phyloP scores from a whole-genome alignment of 192 early-diverging fungal species.

The Powellomyces hirtus region DNA sequence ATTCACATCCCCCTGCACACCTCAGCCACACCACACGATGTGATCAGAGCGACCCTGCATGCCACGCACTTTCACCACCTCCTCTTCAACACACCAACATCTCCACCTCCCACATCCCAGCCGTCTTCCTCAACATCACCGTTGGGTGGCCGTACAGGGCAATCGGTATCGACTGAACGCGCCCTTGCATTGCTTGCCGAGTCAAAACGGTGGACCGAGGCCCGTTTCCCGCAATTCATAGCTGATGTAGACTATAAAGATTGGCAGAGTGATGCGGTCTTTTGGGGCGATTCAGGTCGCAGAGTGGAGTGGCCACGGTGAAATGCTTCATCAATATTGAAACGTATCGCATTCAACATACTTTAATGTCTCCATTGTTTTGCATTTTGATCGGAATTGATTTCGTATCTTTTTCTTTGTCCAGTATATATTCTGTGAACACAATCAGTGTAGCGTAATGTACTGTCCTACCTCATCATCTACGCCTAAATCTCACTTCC shows the following conservation, averaged over 20 bases:
- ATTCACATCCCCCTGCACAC: conserved; percentile 51
- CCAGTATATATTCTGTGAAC: too few relatives aligned
- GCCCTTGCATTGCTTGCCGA: conserved; percentile 21
- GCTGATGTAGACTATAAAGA: conserved; percentile 48
- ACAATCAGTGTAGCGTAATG: too few relatives aligned
- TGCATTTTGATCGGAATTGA: too few relatives aligned
- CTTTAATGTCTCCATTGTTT: too few relatives aligned
- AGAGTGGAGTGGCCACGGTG: conserved; percentile 31
- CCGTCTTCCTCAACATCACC: background rate
- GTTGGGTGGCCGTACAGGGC: conserved; percentile 1
- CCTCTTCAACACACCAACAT: background rate
- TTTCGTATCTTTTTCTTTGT: too few relatives aligned
- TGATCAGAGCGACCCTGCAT: conserved; percentile 61
- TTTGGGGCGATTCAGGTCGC: conserved; percentile 50
- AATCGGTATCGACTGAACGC: background rate
- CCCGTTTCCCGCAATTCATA: conserved; percentile 50
- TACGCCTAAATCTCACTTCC: too few relatives aligned
- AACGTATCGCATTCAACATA: too few relatives aligned
- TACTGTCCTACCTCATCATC: too few relatives aligned
- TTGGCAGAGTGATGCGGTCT: conserved; percentile 61
- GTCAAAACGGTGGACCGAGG: conserved; percentile 47
- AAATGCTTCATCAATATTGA: too few relatives aligned
- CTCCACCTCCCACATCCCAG: conserved; percentile 2
- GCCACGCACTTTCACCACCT: conserved; percentile 23
- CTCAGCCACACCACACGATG: conserved; percentile 52